These are phyloP conservation scores for Aspergillus alliaceus DNA, from an alignment of 2,329 filamentous ascomycete species.

Conservation along the genomic window DNA sequence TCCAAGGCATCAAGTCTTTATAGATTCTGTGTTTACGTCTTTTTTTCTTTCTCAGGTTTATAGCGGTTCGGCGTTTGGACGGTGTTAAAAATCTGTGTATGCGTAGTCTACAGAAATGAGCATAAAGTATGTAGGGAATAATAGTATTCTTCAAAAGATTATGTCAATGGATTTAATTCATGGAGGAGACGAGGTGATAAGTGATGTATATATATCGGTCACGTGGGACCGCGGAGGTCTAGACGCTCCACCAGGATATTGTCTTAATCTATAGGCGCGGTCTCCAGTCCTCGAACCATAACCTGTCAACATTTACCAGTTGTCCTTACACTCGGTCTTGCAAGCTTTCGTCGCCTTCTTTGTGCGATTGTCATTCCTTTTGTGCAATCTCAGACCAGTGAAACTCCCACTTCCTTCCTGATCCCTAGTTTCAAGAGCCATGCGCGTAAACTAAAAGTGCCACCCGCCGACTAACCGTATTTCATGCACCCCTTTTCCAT, in stretches of 20 bases:
- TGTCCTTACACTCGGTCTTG: neutral
- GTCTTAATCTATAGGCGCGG: neutral
- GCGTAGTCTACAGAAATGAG: neutral
- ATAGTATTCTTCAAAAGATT: too few relatives aligned
- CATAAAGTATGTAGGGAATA: neutral
- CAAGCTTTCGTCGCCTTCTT: neutral
- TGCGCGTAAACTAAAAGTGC: constrained; percentile 31
- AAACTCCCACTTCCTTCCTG: neutral
- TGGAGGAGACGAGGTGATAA: too few relatives aligned
- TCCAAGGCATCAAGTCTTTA: constrained; percentile 49
- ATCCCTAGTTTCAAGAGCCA: constrained; percentile 20
- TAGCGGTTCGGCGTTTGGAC: constrained; percentile 7
- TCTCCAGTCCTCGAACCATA: neutral
- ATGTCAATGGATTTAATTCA: too few relatives aligned
- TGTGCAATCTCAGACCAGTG: neutral
- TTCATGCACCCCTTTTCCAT: constrained; percentile 96
- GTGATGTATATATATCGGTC: constrained; percentile 8
- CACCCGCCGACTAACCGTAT: constrained; percentile 30
- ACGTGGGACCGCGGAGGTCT: constrained; percentile 12
- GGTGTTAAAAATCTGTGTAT: neutral
- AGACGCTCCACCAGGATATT: constrained; percentile 5
- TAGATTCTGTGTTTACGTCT: constrained; percentile 20
- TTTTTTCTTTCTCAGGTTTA: neutral
- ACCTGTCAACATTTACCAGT: neutral
- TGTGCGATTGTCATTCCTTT: neutral